Conservation (phyloP, 1,139 yeast species). For the Candida tetrigidarum region DNA sequence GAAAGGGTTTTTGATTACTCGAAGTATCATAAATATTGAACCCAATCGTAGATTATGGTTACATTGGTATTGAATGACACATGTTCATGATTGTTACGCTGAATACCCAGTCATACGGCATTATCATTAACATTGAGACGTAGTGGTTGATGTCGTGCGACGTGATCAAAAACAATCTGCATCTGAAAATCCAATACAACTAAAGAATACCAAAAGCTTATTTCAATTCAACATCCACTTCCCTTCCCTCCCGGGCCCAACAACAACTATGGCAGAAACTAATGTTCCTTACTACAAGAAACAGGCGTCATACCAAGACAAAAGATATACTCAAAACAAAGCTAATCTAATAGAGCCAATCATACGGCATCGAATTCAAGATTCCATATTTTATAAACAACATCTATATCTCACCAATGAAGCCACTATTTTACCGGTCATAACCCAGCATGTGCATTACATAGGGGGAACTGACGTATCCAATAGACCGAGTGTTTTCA, state of each 20-base stretch:
- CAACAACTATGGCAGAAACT: background rate
- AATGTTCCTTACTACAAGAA: background rate
- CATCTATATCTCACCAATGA: slow-evolving; percentile 62
- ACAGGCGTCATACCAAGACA: slow-evolving; percentile 24
- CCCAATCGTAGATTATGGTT: too few species aligned
- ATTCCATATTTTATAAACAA: slow-evolving; percentile 70
- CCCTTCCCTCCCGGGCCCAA: too few species aligned
- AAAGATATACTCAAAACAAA: slow-evolving; percentile 43
- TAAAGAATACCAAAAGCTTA: too few species aligned
- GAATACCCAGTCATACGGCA: background rate
- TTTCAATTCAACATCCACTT: too few species aligned
- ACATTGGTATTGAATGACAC: too few species aligned
- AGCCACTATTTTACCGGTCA: slow-evolving; percentile 46
- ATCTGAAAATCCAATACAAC: too few species aligned
- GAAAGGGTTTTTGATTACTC: too few species aligned
- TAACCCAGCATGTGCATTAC: slow-evolving; percentile 41
- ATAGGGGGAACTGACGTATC: slow-evolving; percentile 54
- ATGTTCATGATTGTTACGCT: too few species aligned
- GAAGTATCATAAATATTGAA: too few species aligned
- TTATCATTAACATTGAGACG: too few species aligned
- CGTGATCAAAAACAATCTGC: slow-evolving; percentile 1
- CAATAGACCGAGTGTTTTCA: slow-evolving; percentile 62
- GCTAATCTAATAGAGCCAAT: slow-evolving; percentile 67
- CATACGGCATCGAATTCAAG: slow-evolving; percentile 67
- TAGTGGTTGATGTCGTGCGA: background rate